phyloP scores from a whole-genome alignment of 2,329 filamentous ascomycete species.

The Corinectria fuckeliana region DNA sequence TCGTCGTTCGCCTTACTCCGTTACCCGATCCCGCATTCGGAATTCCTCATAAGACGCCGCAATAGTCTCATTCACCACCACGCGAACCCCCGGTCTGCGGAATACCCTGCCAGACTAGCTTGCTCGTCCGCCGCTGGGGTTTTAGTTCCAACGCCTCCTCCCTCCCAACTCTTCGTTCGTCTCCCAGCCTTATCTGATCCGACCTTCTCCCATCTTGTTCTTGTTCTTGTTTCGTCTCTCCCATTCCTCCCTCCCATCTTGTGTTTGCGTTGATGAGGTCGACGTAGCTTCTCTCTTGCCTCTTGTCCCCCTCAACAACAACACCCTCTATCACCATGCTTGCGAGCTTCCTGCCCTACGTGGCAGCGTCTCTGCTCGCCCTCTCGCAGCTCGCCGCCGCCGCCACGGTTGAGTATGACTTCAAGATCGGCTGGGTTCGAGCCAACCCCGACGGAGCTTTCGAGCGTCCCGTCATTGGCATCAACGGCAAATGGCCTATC shows the following conservation, averaged over 20 bases:
- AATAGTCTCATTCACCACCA: neutral
- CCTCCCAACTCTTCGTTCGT: neutral
- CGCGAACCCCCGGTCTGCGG: neutral
- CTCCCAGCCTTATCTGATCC: constrained; percentile 18
- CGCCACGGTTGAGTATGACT: constrained; percentile 64
- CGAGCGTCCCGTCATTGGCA: constrained; percentile 71
- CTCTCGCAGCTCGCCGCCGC: constrained; percentile 35
- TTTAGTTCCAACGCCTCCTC: constrained; percentile 1
- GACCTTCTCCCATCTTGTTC: constrained; percentile 5
- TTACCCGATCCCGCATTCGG: neutral
- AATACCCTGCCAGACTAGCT: constrained; percentile 1
- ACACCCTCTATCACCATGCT: constrained; percentile 22
- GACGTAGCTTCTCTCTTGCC: neutral
- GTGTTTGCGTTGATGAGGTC: constrained; percentile 11
- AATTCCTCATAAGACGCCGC: neutral
- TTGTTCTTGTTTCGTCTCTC: neutral
- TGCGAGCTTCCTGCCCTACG: constrained; percentile 14
- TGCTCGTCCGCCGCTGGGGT: neutral
- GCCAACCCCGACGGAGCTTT: constrained; percentile 72
- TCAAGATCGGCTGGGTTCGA: constrained; percentile 74
- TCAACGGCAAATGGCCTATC: constrained; percentile 79
- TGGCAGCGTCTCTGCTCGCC: constrained; percentile 27
- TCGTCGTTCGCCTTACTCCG: neutral
- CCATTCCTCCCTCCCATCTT: neutral
- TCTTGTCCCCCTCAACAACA: neutral